A percentile compares a stretch with the other conserved stretches of the same genome.
phyloP scores from a whole-genome alignment of 306 rosid genomes.

The Geum urbanum region DNA sequence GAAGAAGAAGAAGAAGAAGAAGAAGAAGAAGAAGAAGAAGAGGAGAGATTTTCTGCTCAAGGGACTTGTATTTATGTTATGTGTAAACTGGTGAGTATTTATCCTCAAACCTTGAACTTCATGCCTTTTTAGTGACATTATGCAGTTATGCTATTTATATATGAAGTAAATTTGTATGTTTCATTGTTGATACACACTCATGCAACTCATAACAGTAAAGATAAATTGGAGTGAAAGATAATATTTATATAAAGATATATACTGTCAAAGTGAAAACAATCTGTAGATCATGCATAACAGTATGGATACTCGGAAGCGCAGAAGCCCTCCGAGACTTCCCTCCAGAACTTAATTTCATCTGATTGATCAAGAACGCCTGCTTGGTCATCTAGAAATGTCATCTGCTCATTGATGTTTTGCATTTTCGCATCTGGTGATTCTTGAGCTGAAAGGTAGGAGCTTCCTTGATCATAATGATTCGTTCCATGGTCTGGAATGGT shows the following conservation, averaged over 20 bases:
- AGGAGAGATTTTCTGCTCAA: slow-evolving; percentile 13
- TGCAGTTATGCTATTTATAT: slow-evolving; percentile 28
- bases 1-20: not conserved
- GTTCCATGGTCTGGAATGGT: not conserved
- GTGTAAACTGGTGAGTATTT: slow-evolving; percentile 23
- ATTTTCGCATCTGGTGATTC: not conserved
- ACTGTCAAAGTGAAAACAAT: not conserved
- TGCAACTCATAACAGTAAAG: not conserved
- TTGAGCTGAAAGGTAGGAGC: not conserved
- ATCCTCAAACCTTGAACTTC: slow-evolving; percentile 24
- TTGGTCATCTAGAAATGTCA: not conserved
- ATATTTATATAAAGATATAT: too few species aligned
- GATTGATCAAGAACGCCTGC: not conserved
- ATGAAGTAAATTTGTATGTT: slow-evolving; percentile 27
- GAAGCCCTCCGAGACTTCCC: slow-evolving; percentile 6
- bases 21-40: not conserved
- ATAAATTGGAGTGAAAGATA: not conserved
- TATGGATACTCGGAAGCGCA: slow-evolving; percentile 16
- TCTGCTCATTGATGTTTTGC: not conserved
- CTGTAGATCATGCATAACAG: slow-evolving; percentile 1
- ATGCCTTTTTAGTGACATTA: slow-evolving; percentile 21
- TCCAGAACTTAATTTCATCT: slow-evolving; percentile 31
- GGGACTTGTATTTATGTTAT: slow-evolving; percentile 29
- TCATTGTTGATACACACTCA: not conserved
- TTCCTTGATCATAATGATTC: not conserved